Conservation (phyloP, 2,329 filamentous ascomycete genomes). For the Elsinoe arachidis region DNA sequence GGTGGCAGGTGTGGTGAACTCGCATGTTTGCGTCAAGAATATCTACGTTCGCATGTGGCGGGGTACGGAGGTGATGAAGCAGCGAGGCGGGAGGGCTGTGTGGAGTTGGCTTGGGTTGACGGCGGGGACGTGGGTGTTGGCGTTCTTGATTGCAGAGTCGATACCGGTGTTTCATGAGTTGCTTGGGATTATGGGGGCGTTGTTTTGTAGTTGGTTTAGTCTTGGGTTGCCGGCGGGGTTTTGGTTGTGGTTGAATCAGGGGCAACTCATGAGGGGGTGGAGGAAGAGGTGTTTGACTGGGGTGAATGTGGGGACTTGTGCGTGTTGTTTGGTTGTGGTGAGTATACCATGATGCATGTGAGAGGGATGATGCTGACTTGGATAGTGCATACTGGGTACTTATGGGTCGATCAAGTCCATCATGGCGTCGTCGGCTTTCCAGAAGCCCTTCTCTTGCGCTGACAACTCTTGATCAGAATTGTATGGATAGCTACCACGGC, state of each 20-base stretch:
- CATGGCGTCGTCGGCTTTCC: not conserved
- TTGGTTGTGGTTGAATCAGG: slow-evolving; percentile 27
- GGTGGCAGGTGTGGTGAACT: slow-evolving; percentile 63
- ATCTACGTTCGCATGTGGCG: slow-evolving; percentile 55
- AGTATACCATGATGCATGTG: not conserved
- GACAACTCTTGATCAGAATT: slow-evolving; percentile 5
- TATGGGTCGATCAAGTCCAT: slow-evolving; percentile 11
- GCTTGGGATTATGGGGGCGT: slow-evolving; percentile 51
- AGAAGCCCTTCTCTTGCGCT: slow-evolving; percentile 14
- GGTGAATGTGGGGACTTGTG: slow-evolving; percentile 35
- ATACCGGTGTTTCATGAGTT: slow-evolving; percentile 62
- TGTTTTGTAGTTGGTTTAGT: slow-evolving; percentile 61
- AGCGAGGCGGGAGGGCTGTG: slow-evolving; percentile 33
- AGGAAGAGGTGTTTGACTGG: slow-evolving; percentile 35
- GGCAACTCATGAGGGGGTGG: slow-evolving; percentile 33
- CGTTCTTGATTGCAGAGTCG: slow-evolving; percentile 59
- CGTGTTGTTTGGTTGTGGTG: slow-evolving; percentile 15
- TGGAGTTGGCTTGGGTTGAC: slow-evolving; percentile 53
- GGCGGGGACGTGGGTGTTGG: slow-evolving; percentile 48
- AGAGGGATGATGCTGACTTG: not conserved
- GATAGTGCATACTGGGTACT: slow-evolving; percentile 9
- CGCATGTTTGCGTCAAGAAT: slow-evolving; percentile 57
- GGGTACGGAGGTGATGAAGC: slow-evolving; percentile 37
- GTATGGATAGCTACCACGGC: not conserved
- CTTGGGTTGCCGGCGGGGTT: slow-evolving; percentile 16